Evolutionary conservation across 1,284 basidiomycete species (phyloP), one percentile per base, ranked within the genome.

Genomic region (Golubevia sp.): DNA sequence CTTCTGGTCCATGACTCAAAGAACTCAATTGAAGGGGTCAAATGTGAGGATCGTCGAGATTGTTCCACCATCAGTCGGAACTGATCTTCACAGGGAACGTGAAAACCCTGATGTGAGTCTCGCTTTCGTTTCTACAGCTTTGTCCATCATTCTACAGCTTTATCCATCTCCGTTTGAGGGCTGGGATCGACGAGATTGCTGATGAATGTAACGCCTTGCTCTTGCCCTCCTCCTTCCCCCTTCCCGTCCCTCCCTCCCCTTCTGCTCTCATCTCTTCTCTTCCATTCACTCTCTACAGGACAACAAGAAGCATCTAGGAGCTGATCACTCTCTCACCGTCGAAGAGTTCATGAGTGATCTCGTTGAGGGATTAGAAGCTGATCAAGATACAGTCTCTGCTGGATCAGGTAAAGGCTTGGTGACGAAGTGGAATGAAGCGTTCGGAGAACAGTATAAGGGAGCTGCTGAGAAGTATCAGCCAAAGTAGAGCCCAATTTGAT

Each of bases 291-390:
- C n/a, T n/a, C 73, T 72, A 27, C 71, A 75, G 52, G 77, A 79
- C 59, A 79, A 79, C 66, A 79, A 79, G 63, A 77, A 79, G 56
- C 68, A 77, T 44, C 61, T 70, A 7, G 75, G 75, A 13, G 64
- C 75, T 5, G 50, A 48, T 27, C 65, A 62, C 54, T 65, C 66
- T 38, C 51, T 79, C 21, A 76, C 74, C 7, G 58, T 76, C 13
- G 70, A 78, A 58, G 73, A 79, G 55, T 78, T 79, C 58, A 79
- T 79, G 67, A 66, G 70, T 5, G 70, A 76, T 15, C 51, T 79
- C 1, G 56, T 61, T 11, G 68, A 67, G 24, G 76, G 73, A 1
- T 34, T 77, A 24, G 55, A 72, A 11, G 66, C 63, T n/a, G 73
- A 76, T 38, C 65, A 71, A 58, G 73, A 79, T 30, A 70, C 71